Conservation (phyloP, 1,139 yeast genomes). For the Debaryomyces fabryi region DNA sequence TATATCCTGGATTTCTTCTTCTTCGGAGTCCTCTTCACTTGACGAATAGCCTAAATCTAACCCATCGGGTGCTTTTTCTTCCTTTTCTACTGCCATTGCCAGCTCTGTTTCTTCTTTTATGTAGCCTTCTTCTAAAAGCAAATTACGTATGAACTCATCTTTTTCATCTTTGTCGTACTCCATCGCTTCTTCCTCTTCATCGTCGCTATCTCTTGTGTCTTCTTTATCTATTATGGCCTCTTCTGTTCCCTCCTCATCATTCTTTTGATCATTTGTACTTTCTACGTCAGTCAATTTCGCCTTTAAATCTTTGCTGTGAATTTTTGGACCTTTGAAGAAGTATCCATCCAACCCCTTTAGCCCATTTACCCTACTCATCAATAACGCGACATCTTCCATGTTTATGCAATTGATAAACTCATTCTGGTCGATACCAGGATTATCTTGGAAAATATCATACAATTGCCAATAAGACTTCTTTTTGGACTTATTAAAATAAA, state of each 20-base stretch:
- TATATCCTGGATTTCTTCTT: slow-evolving; percentile 5
- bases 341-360: slow-evolving; percentile 16
- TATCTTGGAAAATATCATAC: slow-evolving; percentile 23
- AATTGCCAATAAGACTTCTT: slow-evolving; percentile 39
- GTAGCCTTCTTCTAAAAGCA: slow-evolving; percentile 25
- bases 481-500: slow-evolving; percentile 29
- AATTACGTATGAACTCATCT: slow-evolving; percentile 18
- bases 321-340: not conserved
- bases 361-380: slow-evolving; percentile 38
- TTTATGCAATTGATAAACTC: slow-evolving; percentile 24
- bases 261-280: not conserved
- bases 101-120: slow-evolving; percentile 9
- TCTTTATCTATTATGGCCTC: not conserved
- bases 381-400: slow-evolving; percentile 33
- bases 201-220: slow-evolving; percentile 4
- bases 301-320: slow-evolving; percentile 8
- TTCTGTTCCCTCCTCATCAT: slow-evolving; percentile 10
- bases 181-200: slow-evolving; percentile 5
- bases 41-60: slow-evolving; percentile 15
- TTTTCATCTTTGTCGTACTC: slow-evolving; percentile 12
- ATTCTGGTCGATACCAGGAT: slow-evolving; percentile 21
- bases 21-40: slow-evolving; percentile 10
- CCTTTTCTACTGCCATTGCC: not conserved
- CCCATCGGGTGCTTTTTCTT: not conserved
- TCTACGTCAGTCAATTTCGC: slow-evolving; percentile 4